Base-by-base conservation (phyloP, 768 basidiomycete genomes). In the Sporobolomyces pararoseus region DNA sequence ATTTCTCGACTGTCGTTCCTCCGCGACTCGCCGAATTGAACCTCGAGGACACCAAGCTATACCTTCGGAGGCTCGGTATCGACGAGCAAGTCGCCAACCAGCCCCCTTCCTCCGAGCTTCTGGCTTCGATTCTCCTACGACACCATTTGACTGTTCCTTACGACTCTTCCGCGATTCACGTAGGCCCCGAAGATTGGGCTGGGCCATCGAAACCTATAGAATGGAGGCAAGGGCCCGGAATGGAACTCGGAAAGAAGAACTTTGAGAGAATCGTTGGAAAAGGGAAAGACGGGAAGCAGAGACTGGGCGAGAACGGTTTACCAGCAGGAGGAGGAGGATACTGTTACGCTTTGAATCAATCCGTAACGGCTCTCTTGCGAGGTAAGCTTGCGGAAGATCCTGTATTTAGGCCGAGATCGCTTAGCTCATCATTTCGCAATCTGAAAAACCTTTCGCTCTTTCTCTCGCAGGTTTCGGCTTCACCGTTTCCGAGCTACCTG, bases 381-480 rank as follows among this genome's bases (percentile, higher is more conserved):
- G 59, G 66, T 65, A 29, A 16, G 68, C 14, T 42, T 17, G 10
- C 39, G 39, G 17, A 42, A 17, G 10, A 9, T 17, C 10, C 39
- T 42, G 10, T 9, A 42, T 17, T 42, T 42, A 9, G 10, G 39
- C 39, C 17, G 5, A 21, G 27, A 23, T 47, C 46, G 21, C 21
- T 47, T 21, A 13, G 21, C 13, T 47, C 39, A 17, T 17, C 17
- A 9, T 9, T 42, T 42, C 9, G 39, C 39, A 9, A 42, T 42
- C 17, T 42, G 10, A 9, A 9, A 42, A 42, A 42, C 39, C 39
- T 42, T 17, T 42, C 39, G 39, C 39, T 42, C 39, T 9, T 42
- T 42, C 39, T 9, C 39, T 42, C 17, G 14, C 44, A 70, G 68
- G 68, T 9, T 72, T 72, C 21, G 71, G 71, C 6, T 72, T 50